Conservation (phyloP, 2,329 filamentous ascomycete species). For the Pseudocercospora eumusae region DNA sequence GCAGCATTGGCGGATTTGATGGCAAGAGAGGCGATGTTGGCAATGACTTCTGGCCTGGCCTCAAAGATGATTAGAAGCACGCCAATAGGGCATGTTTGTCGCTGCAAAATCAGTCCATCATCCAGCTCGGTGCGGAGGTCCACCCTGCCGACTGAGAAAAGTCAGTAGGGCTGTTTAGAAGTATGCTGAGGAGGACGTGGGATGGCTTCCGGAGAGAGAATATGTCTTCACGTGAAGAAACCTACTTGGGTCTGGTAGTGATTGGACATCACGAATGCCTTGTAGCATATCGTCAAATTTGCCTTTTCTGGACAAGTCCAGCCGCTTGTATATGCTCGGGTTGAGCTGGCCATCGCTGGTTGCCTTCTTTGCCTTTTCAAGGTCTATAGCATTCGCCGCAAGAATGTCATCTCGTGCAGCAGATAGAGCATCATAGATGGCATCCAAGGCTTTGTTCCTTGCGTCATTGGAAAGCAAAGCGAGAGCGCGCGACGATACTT, state of each 20-base stretch:
- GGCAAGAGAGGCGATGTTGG: constrained; percentile 92
- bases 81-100: constrained; percentile 90
- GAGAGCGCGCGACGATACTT: constrained; percentile 77
- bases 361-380: constrained; percentile 71
- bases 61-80: constrained; percentile 99
- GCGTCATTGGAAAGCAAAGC: constrained; percentile 73
- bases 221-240: constrained; percentile 24
- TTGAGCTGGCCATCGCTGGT: constrained; percentile 75
- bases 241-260: constrained; percentile 81
- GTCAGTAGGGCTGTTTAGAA: constrained; percentile 35
- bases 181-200: constrained; percentile 6
- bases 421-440: constrained; percentile 76
- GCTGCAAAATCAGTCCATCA: constrained; percentile 79
- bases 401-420: constrained; percentile 73
- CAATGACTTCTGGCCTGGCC: constrained; percentile 94
- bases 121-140: constrained; percentile 83
- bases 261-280: constrained; percentile 85
- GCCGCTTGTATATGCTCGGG: constrained; percentile 79
- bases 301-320: constrained; percentile 81
- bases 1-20: constrained; percentile 97
- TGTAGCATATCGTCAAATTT: constrained; percentile 99
- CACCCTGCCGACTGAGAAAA: constrained; percentile 70
- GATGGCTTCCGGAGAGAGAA: background rate
- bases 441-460: constrained; percentile 81
- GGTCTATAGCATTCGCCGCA: constrained; percentile 80